Conservation (phyloP, 2,329 filamentous ascomycete genomes). For the Penicillium sp. region DNA sequence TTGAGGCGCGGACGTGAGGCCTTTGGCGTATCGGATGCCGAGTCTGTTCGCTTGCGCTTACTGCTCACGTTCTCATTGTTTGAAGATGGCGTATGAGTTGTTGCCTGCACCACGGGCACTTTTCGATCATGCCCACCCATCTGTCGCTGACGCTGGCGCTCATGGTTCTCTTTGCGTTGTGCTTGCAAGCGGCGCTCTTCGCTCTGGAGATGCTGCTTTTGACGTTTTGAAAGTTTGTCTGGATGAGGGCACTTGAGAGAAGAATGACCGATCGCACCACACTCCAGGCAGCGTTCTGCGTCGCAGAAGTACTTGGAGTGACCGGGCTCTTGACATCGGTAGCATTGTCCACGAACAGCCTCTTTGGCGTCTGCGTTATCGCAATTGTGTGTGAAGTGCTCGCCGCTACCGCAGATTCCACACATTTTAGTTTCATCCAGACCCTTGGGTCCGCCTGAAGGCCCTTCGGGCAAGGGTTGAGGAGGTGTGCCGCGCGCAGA, state of each 20-base stretch:
- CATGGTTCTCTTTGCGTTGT: slow-evolving; percentile 33
- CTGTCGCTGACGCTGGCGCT: slow-evolving; percentile 42
- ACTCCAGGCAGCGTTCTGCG: slow-evolving; percentile 44
- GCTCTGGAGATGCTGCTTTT: slow-evolving; percentile 35
- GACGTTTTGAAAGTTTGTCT: slow-evolving; percentile 34
- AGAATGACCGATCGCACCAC: slow-evolving; percentile 45
- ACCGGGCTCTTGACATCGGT: slow-evolving; percentile 40
- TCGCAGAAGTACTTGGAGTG: slow-evolving; percentile 41
- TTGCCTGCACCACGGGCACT: slow-evolving; percentile 40
- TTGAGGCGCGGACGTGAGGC: slow-evolving; percentile 28
- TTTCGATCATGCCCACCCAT: slow-evolving; percentile 46
- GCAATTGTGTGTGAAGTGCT: slow-evolving; percentile 46
- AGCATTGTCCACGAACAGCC: slow-evolving; percentile 39
- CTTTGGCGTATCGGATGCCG: slow-evolving; percentile 23
- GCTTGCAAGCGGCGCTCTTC: slow-evolving; percentile 39
- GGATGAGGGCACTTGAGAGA: slow-evolving; percentile 34
- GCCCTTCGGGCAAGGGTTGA: slow-evolving; percentile 31
- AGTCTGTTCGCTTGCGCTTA: slow-evolving; percentile 37
- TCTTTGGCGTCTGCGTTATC: slow-evolving; percentile 45
- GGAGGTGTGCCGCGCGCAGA: slow-evolving; percentile 28
- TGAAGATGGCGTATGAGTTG: slow-evolving; percentile 20
- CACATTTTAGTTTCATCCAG: slow-evolving; percentile 45
- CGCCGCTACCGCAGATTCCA: slow-evolving; percentile 46
- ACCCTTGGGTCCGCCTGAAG: slow-evolving; percentile 44
- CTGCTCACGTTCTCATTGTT: slow-evolving; percentile 12